phyloP scores from a whole-genome alignment of 225 moss, liverwort and hornwort genomes.

The Antitrichia curtipendula region DNA sequence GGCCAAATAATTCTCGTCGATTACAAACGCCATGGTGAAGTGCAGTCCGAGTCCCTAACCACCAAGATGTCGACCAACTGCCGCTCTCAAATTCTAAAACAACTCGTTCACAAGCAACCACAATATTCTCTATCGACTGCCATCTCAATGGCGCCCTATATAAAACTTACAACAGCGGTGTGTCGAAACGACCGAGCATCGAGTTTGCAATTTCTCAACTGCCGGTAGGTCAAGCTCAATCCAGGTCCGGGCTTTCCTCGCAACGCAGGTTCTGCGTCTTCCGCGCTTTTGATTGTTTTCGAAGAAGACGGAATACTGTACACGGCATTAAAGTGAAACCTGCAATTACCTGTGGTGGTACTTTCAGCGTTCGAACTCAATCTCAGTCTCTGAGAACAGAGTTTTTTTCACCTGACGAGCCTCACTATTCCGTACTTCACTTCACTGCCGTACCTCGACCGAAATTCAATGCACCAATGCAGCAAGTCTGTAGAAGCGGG shows the following conservation, averaged over 20 bases:
- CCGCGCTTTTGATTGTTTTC: neutral
- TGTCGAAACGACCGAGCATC: neutral
- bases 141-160: neutral
- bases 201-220: neutral
- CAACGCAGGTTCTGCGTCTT: neutral
- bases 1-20: constrained; percentile 38
- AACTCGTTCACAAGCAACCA: neutral
- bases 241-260: neutral
- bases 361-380: neutral
- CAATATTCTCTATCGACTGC: neutral
- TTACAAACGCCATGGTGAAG: constrained; percentile 18
- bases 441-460: neutral
- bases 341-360: neutral
- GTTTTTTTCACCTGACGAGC: neutral
- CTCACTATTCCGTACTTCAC: neutral
- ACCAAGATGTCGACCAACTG: neutral
- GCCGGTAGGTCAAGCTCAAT: too few relatives aligned
- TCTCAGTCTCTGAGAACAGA: neutral
- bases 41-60: neutral
- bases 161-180: neutral
- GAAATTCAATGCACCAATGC: neutral
- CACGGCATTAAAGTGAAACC: neutral
- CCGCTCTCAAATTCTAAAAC: neutral
- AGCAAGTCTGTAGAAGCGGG: neutral
- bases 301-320: neutral